Evolutionary conservation across 2,329 filamentous ascomycete species (phyloP).

Genomic region (Lachnum nothofagi): DNA sequence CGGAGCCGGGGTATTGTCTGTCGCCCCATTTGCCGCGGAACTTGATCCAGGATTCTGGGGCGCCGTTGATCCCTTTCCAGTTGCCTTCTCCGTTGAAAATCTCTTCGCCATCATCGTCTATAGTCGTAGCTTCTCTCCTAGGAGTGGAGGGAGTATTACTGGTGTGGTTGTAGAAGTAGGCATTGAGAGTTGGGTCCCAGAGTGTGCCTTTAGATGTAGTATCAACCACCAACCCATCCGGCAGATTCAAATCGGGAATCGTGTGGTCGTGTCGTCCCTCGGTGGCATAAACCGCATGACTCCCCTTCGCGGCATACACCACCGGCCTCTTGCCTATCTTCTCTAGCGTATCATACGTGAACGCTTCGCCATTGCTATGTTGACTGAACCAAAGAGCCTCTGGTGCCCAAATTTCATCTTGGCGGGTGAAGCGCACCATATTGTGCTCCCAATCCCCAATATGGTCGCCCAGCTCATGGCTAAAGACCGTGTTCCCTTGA

Average conservation of each 20-base stretch:
- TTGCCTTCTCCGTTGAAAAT: too few species aligned
- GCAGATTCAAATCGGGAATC: conserved; percentile 56
- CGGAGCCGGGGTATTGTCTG: conserved; percentile 49
- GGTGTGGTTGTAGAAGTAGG: conserved; percentile 53
- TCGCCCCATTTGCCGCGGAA: conserved; percentile 61
- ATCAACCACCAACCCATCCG: conserved; percentile 48
- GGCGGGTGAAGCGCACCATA: conserved; percentile 59
- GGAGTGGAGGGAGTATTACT: conserved; percentile 26
- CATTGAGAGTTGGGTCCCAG: conserved; percentile 55
- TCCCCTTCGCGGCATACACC: conserved; percentile 54
- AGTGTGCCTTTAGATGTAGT: conserved; percentile 49
- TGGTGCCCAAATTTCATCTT: too few species aligned
- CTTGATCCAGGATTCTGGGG: conserved; percentile 50
- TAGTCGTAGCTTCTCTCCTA: too few species aligned
- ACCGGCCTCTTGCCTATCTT: conserved; percentile 51
- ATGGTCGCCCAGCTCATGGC: conserved; percentile 40
- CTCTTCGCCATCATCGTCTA: too few species aligned
- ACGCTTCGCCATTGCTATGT: conserved; percentile 58
- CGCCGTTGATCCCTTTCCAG: conserved; percentile 27
- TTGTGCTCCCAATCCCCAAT: conserved; percentile 65
- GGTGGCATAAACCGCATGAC: conserved; percentile 61
- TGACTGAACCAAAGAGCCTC: conserved; percentile 58
- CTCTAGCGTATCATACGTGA: conserved; percentile 51
- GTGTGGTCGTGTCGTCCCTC: conserved; percentile 57
- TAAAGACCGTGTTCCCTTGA: conserved; percentile 30